phyloP scores from a whole-genome alignment of 1,284 basidiomycete genomes.

The Calocybe gambosa region DNA sequence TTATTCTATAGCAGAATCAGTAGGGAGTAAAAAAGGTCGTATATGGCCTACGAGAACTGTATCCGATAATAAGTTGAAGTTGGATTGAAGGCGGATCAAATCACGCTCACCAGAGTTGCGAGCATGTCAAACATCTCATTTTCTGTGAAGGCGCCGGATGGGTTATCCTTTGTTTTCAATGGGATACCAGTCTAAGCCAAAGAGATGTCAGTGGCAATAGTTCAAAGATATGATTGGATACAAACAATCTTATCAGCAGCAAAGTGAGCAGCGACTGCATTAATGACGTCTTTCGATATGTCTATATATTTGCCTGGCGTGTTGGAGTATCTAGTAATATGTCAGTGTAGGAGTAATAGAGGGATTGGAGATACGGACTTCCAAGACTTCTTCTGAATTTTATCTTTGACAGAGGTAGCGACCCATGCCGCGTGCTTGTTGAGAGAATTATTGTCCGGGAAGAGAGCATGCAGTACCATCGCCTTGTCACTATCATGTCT shows the following conservation, averaged over 20 bases:
- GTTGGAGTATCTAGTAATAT: slow-evolving; percentile 22
- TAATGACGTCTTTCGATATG: slow-evolving; percentile 50
- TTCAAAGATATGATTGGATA: background rate
- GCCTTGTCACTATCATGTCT: slow-evolving; percentile 20
- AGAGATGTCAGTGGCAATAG: background rate
- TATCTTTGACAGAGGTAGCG: slow-evolving; percentile 19
- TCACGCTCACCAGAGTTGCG: slow-evolving; percentile 31
- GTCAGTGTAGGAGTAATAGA: background rate
- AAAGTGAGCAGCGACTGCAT: slow-evolving; percentile 46
- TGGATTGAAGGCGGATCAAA: background rate
- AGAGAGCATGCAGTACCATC: slow-evolving; percentile 24
- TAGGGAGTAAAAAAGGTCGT: background rate
- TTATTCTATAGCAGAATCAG: slow-evolving; percentile 18
- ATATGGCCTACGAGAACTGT: slow-evolving; percentile 18
- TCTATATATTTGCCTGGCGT: slow-evolving; percentile 43
- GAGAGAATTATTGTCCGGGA: slow-evolving; percentile 28
- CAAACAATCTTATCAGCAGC: slow-evolving; percentile 46
- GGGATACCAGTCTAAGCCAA: slow-evolving; percentile 44
- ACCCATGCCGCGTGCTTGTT: slow-evolving; percentile 26
- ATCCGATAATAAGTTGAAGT: background rate
- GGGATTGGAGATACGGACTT: slow-evolving; percentile 15
- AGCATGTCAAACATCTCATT: slow-evolving; percentile 49
- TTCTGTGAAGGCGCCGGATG: slow-evolving; percentile 45
- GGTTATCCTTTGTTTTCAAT: slow-evolving; percentile 50
- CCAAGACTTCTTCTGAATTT: slow-evolving; percentile 27